Conservation (phyloP, 2,329 filamentous ascomycete species). For the Botryosphaeria dothidea region DNA sequence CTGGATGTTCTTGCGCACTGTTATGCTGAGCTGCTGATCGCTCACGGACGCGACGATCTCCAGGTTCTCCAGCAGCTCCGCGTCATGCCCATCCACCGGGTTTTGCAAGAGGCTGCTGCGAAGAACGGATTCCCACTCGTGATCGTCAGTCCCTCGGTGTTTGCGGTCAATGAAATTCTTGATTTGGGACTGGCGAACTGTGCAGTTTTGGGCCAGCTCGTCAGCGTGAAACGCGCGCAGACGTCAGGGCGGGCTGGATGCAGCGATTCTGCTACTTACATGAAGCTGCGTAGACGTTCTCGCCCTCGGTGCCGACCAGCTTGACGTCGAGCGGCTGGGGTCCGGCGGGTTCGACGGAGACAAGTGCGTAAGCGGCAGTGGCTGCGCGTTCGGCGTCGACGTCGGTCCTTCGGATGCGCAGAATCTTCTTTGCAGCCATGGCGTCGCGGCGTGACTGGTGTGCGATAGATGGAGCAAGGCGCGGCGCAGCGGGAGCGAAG, state of each 20-base stretch:
- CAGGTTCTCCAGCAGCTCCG: slow-evolving; percentile 54
- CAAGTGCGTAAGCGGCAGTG: slow-evolving; percentile 54
- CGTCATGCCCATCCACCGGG: slow-evolving; percentile 32
- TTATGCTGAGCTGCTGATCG: slow-evolving; percentile 58
- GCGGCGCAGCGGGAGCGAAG: slow-evolving; percentile 6
- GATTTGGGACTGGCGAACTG: slow-evolving; percentile 37
- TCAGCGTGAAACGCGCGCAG: slow-evolving; percentile 22
- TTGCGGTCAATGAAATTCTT: slow-evolving; percentile 21
- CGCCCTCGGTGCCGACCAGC: slow-evolving; percentile 68
- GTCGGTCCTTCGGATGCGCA: slow-evolving; percentile 61
- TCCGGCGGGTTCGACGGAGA: slow-evolving; percentile 58
- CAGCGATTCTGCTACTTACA: slow-evolving; percentile 49
- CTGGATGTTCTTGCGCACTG: slow-evolving; percentile 61
- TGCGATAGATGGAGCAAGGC: not conserved
- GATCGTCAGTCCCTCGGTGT: slow-evolving; percentile 33
- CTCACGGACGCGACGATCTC: slow-evolving; percentile 60
- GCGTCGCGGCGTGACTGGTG: slow-evolving; percentile 13
- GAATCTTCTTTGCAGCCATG: slow-evolving; percentile 37
- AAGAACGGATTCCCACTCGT: slow-evolving; percentile 69
- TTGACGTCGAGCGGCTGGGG: slow-evolving; percentile 63
- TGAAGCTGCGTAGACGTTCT: slow-evolving; percentile 58
- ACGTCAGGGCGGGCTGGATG: slow-evolving; percentile 24
- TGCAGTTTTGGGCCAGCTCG: slow-evolving; percentile 9
- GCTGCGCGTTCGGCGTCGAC: slow-evolving; percentile 29
- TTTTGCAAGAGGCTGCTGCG: slow-evolving; percentile 55